Base-by-base conservation (phyloP, 306 rosid species). In the Parietaria judaica region DNA sequence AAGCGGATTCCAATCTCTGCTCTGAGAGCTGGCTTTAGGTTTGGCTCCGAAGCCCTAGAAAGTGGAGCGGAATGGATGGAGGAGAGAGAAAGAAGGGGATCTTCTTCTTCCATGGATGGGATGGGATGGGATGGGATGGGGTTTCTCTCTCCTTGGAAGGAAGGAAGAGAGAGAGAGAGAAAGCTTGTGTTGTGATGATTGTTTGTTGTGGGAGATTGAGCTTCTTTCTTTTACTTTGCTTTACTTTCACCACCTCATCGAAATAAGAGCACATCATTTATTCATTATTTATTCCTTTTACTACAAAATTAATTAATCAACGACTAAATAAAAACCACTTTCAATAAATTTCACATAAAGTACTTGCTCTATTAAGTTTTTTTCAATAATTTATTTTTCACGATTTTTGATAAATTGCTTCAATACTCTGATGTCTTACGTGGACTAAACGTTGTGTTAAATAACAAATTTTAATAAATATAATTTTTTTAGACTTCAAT, bases 41-140 rank as follows among this genome's bases (percentile, higher is more conserved):
- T 76, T 68, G 81, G 65, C 70, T 76, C 75, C 88, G 80, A 80
- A 88, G 82, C 88, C 95, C 96, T 81, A 84, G 81, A 83, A 80
- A 78, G 88, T 17, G 31, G 31, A 81, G 15, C 15, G 68, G 45
- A 66, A 56, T 73, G 74, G 60, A 67, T 52, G 86, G 72, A 63
- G 70, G 72, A 69, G 87, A 74, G 60, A 67, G 76, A 77, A 81
- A 65, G 79, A 82, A 77, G 72, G 37, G 66, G 66, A 72, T 63
- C 31, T 54, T 23, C 8, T 37, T 56, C 6, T 56, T 37, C 36
- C 17, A 49, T 23, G 31, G 31, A 23, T 23, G 31, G 31, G 31
- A 23, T 23, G 31, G 31, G 31, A 23, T 23, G 31, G 31, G 31
- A 23, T 23, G 31, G 31, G 31, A 49, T 49, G 9, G 35, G 7